Evolutionary conservation across 495 filamentous ascomycete species (phyloP), one percentile per base, ranked within the genome.

Genomic region (Hypoxylon fragiforme): DNA sequence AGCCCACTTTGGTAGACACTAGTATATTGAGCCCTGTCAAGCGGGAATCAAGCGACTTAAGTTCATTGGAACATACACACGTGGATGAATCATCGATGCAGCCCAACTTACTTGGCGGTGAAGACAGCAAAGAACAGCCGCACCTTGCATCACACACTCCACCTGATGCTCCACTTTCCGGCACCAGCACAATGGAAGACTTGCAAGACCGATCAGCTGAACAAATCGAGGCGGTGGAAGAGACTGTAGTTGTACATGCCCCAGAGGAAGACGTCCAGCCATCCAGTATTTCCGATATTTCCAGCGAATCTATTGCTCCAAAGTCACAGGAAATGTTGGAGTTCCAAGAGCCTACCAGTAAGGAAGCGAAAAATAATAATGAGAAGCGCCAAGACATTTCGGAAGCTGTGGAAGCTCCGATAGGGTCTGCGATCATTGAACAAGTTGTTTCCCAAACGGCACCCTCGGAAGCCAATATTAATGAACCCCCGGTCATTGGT

Each of bases 281-380:
- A n/a, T 41, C 44, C n/a, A 58, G 9, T 47, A 24, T 21, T 42
- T 41, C 44, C n/a, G 56, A 7, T 47, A 24, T 21, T 42, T 18
- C 40, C 19, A 41, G 7, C 37, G 42, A 57, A 38, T 9, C 42
- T 35, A 24, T 39, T n/a, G 48, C 30, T 8, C 48, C 50, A 2
- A 45, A 54, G 24, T 22, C 45, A 32, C 44, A 12, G 16, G 42
- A 60, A 39, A 48, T 41, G 21, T 21, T 42, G 21, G 30, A 1
- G 18, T 46, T 49, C 7, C 40, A 62, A 51, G 19, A 32, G 28
- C 35, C 14, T 1, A 31, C 31, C 44, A 58, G 57, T 53, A 67
- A 69, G 51, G 58, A 68, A 46, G 46, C 26, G 35, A 65, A 68
- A 40, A 65, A 59, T 52, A 51, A 45, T 13, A 50, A 57, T 48